phyloP scores from a whole-genome alignment of 1,284 basidiomycete species.

The Ustilago bromivora region DNA sequence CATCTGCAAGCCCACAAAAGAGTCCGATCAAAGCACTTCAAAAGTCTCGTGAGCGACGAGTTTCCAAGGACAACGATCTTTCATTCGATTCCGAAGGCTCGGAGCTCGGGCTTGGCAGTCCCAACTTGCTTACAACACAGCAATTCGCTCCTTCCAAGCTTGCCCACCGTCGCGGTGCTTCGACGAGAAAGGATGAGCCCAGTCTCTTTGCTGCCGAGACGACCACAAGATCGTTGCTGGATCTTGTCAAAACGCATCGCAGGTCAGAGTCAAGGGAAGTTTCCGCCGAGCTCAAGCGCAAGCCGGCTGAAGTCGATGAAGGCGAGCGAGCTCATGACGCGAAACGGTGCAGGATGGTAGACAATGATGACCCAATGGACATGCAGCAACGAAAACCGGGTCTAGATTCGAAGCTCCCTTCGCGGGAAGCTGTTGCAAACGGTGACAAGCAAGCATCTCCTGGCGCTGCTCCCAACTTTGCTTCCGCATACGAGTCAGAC shows the following conservation, averaged over 20 bases:
- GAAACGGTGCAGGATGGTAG: conserved; percentile 12
- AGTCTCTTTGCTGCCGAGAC: conserved; percentile 34
- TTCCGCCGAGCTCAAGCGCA: conserved; percentile 24
- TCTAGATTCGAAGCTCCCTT: neutral
- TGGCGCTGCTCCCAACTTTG: neutral
- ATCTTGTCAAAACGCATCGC: conserved; percentile 17
- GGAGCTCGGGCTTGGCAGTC: conserved; percentile 1
- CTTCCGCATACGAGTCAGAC: neutral
- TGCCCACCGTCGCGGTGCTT: conserved; percentile 16
- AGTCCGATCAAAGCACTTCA: conserved; percentile 39
- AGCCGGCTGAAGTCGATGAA: conserved; percentile 10
- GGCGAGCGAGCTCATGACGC: neutral
- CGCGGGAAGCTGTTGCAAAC: neutral
- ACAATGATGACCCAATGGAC: neutral
- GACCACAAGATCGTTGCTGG: conserved; percentile 30
- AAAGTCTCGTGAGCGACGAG: conserved; percentile 27
- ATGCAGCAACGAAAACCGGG: neutral
- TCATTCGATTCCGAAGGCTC: neutral
- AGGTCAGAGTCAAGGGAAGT: neutral
- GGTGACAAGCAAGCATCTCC: neutral
- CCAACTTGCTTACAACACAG: conserved; percentile 22
- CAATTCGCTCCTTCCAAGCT: conserved; percentile 41
- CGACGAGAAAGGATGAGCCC: neutral
- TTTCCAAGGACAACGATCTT: conserved; percentile 9
- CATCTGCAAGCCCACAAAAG: conserved; percentile 18